Conservation (phyloP, 768 basidiomycete genomes). For the Amyloporia xantha region DNA sequence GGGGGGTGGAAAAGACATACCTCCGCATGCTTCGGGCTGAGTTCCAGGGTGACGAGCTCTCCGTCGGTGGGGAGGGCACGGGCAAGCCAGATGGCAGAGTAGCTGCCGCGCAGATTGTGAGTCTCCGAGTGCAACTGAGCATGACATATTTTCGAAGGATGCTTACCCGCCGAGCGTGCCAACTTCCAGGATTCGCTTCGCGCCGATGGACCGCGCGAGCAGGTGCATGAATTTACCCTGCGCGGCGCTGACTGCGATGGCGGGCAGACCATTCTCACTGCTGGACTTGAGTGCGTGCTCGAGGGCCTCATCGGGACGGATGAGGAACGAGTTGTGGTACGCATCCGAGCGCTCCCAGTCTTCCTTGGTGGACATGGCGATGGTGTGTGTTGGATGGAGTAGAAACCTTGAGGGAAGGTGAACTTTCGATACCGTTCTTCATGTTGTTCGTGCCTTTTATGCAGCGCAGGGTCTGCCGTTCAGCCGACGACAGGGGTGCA, state of each 20-base stretch:
- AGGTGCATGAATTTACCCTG: constrained; percentile 56
- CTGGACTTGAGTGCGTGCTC: constrained; percentile 36
- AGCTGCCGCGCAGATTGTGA: constrained; percentile 15
- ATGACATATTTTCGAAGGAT: neutral
- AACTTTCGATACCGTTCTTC: no score
- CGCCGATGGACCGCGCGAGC: constrained; percentile 41
- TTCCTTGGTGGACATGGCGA: neutral
- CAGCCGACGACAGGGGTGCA: no score
- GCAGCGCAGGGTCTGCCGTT: no score
- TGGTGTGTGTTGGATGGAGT: no score
- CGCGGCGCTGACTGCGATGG: constrained; percentile 43
- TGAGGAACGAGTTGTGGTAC: constrained; percentile 53
- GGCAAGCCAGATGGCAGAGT: constrained; percentile 31
- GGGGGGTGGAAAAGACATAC: constrained; percentile 21
- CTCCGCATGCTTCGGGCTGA: constrained; percentile 39
- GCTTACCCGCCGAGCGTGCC: constrained; percentile 60
- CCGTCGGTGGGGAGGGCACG: constrained; percentile 43
- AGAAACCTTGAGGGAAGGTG: no score
- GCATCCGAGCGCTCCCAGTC: constrained; percentile 47
- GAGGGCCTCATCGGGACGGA: constrained; percentile 35
- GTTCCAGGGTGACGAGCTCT: constrained; percentile 39
- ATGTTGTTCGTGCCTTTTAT: no score
- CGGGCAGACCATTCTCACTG: constrained; percentile 39
- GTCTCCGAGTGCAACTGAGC: no score
- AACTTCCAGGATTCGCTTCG: constrained; percentile 55